Evolutionary conservation across 805 yeast species (phyloP), one percentile per base, ranked within the genome.

Genomic region (Komagataella mondaviorum): DNA sequence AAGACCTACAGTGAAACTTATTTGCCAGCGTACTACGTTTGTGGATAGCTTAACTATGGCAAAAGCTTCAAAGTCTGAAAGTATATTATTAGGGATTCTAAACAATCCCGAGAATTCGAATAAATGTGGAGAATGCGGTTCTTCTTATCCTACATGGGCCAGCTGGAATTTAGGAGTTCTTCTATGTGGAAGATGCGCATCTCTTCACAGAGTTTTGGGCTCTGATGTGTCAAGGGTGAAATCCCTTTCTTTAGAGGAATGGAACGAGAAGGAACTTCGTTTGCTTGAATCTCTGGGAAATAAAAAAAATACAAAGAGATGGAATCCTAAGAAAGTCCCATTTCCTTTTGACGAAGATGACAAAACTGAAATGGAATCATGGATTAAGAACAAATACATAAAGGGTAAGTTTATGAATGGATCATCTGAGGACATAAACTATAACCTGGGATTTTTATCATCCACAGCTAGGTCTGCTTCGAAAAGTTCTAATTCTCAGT

Each of bases 121-220:
- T 63, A 77, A 72, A 61, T 87, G 96, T 64, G 95, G 89, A 44
- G 96, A 87, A 62, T 87, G 95, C 67, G 77, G 78, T 2, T 68
- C 79, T 4, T 61, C 76, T 3, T 81, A 75, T 63, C 93, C 95
- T 6, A 86, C 85, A 4, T 67, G 71, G 71, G 70, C 71, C 2
- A 64, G 69, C 7, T 65, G 64, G 66, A 65, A 68, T 47, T 58
- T 86, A 46, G 95, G 95, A 23, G 67, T 86, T 4, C 81, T 88
- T 53, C 69, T 88, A 16, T 88, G 96, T 69, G 93, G 93, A 14
- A 70, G 93, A 56, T 88, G 96, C 72, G 91, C 95, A 6, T 79
- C 87, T 3, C 73, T 81, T 39, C 96, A 88, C 64, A 71, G 88
- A 54, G 76, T 76, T 52, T 69, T 86, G 46, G 86, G 88, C 0